Percentiles rank a stretch among this genome's conserved stretches.
Conservation (phyloP, 176 grass and related monocot genomes). For the Oryza longistaminata region DNA sequence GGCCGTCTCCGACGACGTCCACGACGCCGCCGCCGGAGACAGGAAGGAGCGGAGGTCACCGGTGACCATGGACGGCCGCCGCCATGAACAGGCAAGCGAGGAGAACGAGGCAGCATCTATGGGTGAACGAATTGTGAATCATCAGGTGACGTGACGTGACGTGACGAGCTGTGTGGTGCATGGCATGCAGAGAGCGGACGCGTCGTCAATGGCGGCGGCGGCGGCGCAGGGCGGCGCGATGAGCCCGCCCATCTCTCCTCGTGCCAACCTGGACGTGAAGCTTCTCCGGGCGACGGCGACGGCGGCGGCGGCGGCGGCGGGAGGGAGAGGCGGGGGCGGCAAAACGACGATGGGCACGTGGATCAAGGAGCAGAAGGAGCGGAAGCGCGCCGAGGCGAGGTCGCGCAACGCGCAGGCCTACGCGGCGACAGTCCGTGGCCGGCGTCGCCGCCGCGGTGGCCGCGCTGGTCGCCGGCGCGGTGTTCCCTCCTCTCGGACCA, state of each 20-base stretch:
- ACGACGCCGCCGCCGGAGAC: background rate
- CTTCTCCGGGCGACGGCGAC: slow-evolving; percentile 37
- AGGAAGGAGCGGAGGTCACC: slow-evolving; percentile 19
- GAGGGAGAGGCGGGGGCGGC: slow-evolving; percentile 30
- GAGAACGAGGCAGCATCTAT: background rate
- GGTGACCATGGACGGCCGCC: background rate
- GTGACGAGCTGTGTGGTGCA: too few relatives aligned
- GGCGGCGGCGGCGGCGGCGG: background rate
- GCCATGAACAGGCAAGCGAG: slow-evolving; percentile 1
- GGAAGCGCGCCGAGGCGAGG: slow-evolving; percentile 77
- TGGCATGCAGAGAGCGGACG: slow-evolving; percentile 29
- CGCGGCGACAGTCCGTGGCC: slow-evolving; percentile 82
- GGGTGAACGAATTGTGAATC: too few relatives aligned
- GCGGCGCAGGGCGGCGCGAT: background rate
- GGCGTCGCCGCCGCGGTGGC: slow-evolving; percentile 86
- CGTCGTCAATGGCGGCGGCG: background rate
- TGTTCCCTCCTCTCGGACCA: slow-evolving; percentile 50
- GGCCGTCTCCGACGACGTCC: slow-evolving; percentile 18
- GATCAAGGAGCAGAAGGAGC: slow-evolving; percentile 97
- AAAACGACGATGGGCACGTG: slow-evolving; percentile 71
- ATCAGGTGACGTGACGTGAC: too few relatives aligned
- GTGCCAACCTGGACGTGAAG: slow-evolving; percentile 65
- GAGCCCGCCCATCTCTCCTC: slow-evolving; percentile 67
- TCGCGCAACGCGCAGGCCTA: slow-evolving; percentile 84
- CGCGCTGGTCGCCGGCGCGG: slow-evolving; percentile 70